Conservation (phyloP, 2,329 filamentous ascomycete genomes). For the Rhinocladiella similis region DNA sequence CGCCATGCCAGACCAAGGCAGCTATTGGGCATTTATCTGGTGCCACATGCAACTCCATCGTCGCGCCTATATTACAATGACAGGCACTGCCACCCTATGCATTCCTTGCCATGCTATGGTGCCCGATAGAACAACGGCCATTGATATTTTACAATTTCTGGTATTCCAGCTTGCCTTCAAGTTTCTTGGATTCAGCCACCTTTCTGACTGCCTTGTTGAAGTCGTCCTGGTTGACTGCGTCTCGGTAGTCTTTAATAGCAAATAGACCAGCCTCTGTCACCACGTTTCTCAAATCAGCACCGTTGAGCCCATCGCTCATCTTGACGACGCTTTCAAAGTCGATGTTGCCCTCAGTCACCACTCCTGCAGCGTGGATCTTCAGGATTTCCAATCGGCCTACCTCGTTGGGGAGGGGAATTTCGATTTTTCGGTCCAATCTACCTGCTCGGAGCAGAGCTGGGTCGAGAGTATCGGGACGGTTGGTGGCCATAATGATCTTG, state of each 20-base stretch:
- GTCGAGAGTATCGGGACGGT: constrained; percentile 93
- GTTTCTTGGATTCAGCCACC: constrained; percentile 95
- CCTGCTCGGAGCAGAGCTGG: constrained; percentile 89
- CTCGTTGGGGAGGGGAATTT: constrained; percentile 96
- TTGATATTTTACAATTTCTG: constrained; percentile 72
- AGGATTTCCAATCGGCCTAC: constrained; percentile 94
- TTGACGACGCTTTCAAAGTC: constrained; percentile 99
- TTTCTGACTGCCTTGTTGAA: constrained; percentile 99
- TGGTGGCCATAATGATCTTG: constrained; percentile 99
- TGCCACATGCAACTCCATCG: too few relatives aligned
- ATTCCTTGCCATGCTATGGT: constrained; percentile 5
- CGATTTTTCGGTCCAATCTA: constrained; percentile 94
- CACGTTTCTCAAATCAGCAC: constrained; percentile 94
- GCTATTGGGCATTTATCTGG: not conserved
- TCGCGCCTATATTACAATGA: not conserved
- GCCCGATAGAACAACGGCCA: not conserved
- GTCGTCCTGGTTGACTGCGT: constrained; percentile 95
- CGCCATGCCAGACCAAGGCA: not conserved
- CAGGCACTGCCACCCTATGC: not conserved
- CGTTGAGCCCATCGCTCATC: constrained; percentile 98
- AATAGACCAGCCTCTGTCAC: constrained; percentile 97
- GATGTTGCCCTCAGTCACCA: constrained; percentile 88
- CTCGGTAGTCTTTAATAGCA: constrained; percentile 96
- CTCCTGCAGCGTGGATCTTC: constrained; percentile 90
- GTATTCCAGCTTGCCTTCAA: constrained; percentile 97